Conservation (phyloP, 805 yeast species). For the Saturnispora galanensis region DNA sequence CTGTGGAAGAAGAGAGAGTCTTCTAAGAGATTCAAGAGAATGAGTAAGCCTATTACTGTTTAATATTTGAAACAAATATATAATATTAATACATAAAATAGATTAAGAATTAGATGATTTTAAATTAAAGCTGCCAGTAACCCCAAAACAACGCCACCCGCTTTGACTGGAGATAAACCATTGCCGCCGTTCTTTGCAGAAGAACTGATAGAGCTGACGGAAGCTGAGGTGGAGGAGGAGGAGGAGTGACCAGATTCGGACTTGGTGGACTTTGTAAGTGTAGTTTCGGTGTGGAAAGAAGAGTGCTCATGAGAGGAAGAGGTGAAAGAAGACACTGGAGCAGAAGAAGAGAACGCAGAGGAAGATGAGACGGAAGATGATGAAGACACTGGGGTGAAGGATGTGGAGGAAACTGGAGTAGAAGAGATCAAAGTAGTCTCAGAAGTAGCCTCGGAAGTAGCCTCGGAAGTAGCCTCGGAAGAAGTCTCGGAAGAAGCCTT, state of each 20-base stretch:
- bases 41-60: not conserved
- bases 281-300: not conserved
- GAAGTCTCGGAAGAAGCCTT: not conserved
- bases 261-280: not conserved
- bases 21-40: conserved; percentile 5
- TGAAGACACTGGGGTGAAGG: not conserved
- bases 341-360: not conserved
- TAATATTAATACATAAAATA: not conserved
- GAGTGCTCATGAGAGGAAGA: not conserved
- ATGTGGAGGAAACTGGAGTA: not conserved
- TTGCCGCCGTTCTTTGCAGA: not conserved
- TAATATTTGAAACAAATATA: not conserved
- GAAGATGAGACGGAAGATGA: not conserved
- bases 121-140: not conserved
- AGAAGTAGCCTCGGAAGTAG: not conserved
- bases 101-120: not conserved
- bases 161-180: not conserved
- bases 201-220: too few species aligned
- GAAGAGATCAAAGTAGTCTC: not conserved
- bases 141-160: not conserved
- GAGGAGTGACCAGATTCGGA: not conserved
- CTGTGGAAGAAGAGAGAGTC: conserved; percentile 5
- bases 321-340: not conserved
- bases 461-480: not conserved
- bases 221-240: too few species aligned